Base-by-base conservation (phyloP, 2,329 filamentous ascomycete species). In the Xylariaceae sp. region DNA sequence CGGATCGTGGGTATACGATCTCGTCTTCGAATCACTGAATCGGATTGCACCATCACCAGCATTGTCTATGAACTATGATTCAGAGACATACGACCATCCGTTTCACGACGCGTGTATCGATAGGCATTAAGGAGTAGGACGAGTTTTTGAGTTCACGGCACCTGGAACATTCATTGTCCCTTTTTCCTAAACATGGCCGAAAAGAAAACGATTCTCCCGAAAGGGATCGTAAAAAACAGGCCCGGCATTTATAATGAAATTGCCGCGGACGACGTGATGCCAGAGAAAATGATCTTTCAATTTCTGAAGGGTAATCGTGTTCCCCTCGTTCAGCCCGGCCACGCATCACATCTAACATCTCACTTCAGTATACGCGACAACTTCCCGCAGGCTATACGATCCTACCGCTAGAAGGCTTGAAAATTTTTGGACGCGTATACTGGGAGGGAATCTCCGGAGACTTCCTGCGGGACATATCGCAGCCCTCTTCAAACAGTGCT, bases 401-500 rank as follows among this genome's bases (percentile, higher is more conserved):
- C 81, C 81, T n/a, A 84, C 80, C 3, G 80, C 81, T 27, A 77
- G 76, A 51, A 78, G 82, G 15, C 67, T 84, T 17, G 81, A 85
- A 61, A 81, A 83, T 58, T 83, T 83, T 57, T 85, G 81, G 81
- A 84, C 80, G 76, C 81, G 83, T 59, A 78, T 85, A 47, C 80
- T 80, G 74, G 80, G 81, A 32, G 84, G 82, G 57, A 70, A 82
- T 54, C 71, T 76, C 27, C 72, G 76, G 32, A 62, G 72, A 46
- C 69, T 83, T 42, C 76, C 77, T 42, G 81, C 78, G 36, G 69
- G 68, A 32, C 72, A 73, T 11, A 69, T 85, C 41, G 80, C 82
- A 49, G 73, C 66, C 52, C 66, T 83, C 5, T 85, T 80, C 57
- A 70, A 77, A 58, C 70, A 81, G 31, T 82, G 85, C 41, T 82